Conservation (phyloP, 2,329 filamentous ascomycete genomes). For the Xenoacremonium recifei region DNA sequence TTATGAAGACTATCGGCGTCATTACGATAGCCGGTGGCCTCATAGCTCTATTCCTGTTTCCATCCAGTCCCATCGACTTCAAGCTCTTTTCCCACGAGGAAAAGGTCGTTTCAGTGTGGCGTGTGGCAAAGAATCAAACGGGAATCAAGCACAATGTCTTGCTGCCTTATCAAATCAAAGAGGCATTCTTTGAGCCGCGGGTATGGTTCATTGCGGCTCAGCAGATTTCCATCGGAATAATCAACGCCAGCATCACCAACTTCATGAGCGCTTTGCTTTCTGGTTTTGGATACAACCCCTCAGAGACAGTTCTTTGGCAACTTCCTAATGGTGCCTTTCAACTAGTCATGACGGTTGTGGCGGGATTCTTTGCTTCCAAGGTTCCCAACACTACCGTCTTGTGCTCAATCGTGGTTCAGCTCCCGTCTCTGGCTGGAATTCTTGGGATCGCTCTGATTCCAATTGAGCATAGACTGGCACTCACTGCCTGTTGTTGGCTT, state of each 20-base stretch:
- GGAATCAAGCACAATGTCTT: constrained; percentile 5
- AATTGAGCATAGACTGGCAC: constrained; percentile 43
- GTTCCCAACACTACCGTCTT: constrained; percentile 1
- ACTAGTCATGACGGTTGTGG: neutral
- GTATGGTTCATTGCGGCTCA: constrained; percentile 6
- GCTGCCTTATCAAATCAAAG: constrained; percentile 5
- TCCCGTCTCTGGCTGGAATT: constrained; percentile 40
- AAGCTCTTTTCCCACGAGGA: constrained; percentile 5
- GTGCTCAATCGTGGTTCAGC: constrained; percentile 3
- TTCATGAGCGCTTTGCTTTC: constrained; percentile 7
- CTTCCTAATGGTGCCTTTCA: constrained; percentile 7
- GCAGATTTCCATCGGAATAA: constrained; percentile 5
- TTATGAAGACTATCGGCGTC: too few species aligned
- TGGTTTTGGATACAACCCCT: constrained; percentile 6
- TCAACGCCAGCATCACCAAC: constrained; percentile 8
- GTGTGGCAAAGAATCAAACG: constrained; percentile 6
- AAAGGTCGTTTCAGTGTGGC: constrained; percentile 4
- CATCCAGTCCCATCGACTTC: constrained; percentile 4
- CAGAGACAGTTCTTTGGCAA: constrained; percentile 4
- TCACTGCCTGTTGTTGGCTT: constrained; percentile 53
- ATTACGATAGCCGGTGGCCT: neutral
- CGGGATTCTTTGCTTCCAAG: neutral
- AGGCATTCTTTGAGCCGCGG: constrained; percentile 4
- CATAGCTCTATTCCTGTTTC: constrained; percentile 2
- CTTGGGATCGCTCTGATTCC: constrained; percentile 48